These are phyloP conservation scores for Fabrea salina DNA, from an alignment of 169 alveolate species.

Conservation along the genomic window DNA sequence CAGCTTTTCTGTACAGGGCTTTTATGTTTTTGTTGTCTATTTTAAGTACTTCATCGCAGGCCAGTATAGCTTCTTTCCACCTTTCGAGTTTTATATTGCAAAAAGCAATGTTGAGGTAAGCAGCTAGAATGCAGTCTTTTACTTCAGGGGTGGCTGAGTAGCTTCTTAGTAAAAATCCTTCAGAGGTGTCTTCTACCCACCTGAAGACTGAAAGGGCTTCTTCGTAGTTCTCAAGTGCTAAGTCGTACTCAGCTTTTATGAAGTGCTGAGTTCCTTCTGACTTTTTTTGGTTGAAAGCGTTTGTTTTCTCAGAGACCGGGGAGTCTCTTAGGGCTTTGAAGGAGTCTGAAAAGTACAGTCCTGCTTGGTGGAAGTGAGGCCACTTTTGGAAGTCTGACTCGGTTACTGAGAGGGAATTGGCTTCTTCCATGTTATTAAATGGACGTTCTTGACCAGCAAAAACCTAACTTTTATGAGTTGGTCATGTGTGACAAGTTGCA, in stretches of 20 bases:
- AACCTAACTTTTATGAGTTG: constrained; percentile 22
- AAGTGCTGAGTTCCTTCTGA: neutral
- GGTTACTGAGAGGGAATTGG: too few relatives aligned
- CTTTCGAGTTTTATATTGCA: constrained; percentile 44
- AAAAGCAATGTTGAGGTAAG: constrained; percentile 45
- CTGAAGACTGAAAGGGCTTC: neutral
- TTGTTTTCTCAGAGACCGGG: neutral
- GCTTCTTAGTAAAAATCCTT: neutral
- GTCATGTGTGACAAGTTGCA: constrained; percentile 16
- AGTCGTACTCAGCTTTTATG: neutral
- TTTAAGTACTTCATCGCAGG: constrained; percentile 57
- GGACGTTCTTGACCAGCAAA: neutral
- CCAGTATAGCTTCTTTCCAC: constrained; percentile 37
- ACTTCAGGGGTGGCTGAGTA: constrained; percentile 17
- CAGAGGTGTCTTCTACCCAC: neutral
- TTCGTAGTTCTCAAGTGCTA: neutral
- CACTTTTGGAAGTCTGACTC: too few relatives aligned
- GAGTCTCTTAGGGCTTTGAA: neutral
- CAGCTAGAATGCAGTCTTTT: constrained; percentile 34
- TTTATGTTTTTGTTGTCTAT: constrained; percentile 45
- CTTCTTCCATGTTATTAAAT: neutral
- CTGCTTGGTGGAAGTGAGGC: constrained; percentile 16
- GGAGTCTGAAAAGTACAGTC: neutral
- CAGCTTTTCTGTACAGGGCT: constrained; percentile 50
- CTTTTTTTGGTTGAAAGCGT: neutral